Conservation (phyloP, 2,329 filamentous ascomycete species). For the Pyrenophora seminiperda region DNA sequence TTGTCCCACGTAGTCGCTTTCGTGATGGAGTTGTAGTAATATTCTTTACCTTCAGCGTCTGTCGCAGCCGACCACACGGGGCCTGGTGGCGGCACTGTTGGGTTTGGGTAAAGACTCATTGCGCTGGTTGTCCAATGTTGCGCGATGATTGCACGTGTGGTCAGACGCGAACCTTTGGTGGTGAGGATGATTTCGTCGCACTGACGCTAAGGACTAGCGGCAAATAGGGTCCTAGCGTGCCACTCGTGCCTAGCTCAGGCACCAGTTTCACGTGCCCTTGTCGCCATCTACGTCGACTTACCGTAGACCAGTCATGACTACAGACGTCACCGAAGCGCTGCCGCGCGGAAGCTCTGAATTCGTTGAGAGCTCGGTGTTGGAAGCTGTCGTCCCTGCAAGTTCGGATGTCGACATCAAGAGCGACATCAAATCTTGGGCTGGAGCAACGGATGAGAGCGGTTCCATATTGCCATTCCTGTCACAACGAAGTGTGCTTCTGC, state of each 20-base stretch:
- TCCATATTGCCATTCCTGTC: slow-evolving; percentile 62
- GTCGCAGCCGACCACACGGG: slow-evolving; percentile 78
- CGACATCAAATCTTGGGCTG: slow-evolving; percentile 53
- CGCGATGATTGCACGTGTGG: slow-evolving; percentile 5
- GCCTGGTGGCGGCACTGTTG: slow-evolving; percentile 50
- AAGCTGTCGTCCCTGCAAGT: slow-evolving; percentile 47
- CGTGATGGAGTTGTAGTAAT: slow-evolving; percentile 88
- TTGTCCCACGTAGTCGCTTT: slow-evolving; percentile 95
- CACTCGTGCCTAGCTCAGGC: no score
- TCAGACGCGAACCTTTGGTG: slow-evolving; percentile 2
- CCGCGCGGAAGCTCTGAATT: slow-evolving; percentile 45
- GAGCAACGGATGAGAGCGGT: slow-evolving; percentile 52
- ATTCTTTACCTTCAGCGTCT: slow-evolving; percentile 79
- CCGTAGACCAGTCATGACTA: slow-evolving; percentile 23
- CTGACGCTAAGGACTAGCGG: slow-evolving; percentile 5
- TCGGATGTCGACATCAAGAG: slow-evolving; percentile 45
- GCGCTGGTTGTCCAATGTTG: slow-evolving; percentile 17
- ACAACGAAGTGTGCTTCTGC: slow-evolving; percentile 69
- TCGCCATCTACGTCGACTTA: slow-evolving; percentile 8
- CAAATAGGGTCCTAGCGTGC: neutral
- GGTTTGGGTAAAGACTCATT: slow-evolving; percentile 65
- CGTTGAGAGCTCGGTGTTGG: slow-evolving; percentile 47
- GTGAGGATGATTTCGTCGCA: slow-evolving; percentile 8
- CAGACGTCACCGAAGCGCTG: slow-evolving; percentile 24
- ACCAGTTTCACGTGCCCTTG: slow-evolving; percentile 27